Evolutionary conservation across 73 alveolate species (phyloP).

Genomic region (Symbiodinium pilosum): DNA sequence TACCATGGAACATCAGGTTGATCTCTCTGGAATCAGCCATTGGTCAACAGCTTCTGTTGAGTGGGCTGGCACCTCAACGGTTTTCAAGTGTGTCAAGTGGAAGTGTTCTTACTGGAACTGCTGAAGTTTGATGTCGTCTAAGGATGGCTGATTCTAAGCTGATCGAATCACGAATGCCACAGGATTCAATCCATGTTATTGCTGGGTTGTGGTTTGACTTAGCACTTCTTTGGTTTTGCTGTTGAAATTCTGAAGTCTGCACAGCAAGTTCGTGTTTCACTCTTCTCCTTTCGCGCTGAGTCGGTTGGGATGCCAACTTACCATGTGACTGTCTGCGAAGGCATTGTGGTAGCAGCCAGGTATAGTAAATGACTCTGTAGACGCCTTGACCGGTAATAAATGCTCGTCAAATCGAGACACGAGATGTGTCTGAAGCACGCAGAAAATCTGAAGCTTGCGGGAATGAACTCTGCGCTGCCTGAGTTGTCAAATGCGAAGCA

Average conservation of each 20-base stretch:
- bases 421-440: no score
- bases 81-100: not conserved
- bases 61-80: not conserved
- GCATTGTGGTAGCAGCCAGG: no score
- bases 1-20: not conserved
- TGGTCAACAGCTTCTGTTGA: not conserved
- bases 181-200: not conserved
- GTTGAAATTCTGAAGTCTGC: no score
- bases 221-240: not conserved
- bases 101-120: not conserved
- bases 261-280: no score
- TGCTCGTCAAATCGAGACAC: not conserved
- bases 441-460: not conserved
- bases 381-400: not conserved
- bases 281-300: no score
- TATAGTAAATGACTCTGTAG: not conserved
- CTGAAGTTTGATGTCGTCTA: not conserved
- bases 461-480: not conserved
- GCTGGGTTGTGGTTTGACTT: not conserved
- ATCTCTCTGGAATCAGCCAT: not conserved
- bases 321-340: no score
- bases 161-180: not conserved
- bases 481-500: not conserved
- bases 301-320: no score
- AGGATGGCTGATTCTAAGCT: not conserved